phyloP scores from a whole-genome alignment of 225 moss, liverwort and hornwort genomes.

The Takakia lepidozioides region DNA sequence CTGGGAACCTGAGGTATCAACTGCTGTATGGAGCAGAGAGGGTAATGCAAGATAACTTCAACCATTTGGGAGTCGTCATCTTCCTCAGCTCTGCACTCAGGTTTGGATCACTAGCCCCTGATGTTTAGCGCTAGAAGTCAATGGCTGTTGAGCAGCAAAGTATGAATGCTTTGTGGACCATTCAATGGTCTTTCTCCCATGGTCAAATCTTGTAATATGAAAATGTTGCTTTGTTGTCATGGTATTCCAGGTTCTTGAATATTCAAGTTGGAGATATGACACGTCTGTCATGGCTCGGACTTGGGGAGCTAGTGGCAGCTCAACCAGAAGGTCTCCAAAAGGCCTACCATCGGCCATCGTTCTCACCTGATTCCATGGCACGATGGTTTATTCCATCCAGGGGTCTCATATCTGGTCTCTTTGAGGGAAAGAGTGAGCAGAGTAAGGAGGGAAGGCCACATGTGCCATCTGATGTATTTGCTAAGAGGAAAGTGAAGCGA shows the following conservation, averaged over 20 bases:
- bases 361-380: slow-evolving; percentile 65
- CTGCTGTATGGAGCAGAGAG: slow-evolving; percentile 76
- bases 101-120: slow-evolving; percentile 16
- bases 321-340: slow-evolving; percentile 46
- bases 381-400: slow-evolving; percentile 79
- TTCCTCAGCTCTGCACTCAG: slow-evolving; percentile 70
- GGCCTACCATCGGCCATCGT: slow-evolving; percentile 71
- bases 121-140: too few relatives aligned
- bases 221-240: neutral
- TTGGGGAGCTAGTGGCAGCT: slow-evolving; percentile 43
- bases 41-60: slow-evolving; percentile 76
- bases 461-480: slow-evolving; percentile 72
- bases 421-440: slow-evolving; percentile 72
- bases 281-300: slow-evolving; percentile 78
- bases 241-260: slow-evolving; percentile 59
- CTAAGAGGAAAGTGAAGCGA: slow-evolving; percentile 89
- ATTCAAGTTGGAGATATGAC: slow-evolving; percentile 84
- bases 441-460: slow-evolving; percentile 66
- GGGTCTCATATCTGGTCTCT: slow-evolving; percentile 76
- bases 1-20: slow-evolving; percentile 85
- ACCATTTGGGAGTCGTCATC: slow-evolving; percentile 77
- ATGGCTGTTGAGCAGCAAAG: too few relatives aligned
- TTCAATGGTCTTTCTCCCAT: too few relatives aligned
- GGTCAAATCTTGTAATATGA: too few relatives aligned
- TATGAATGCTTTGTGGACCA: too few relatives aligned